A percentile compares a stretch with the other conserved stretches of the same genome.
These are phyloP conservation scores for Cryptococcus sp. DNA, from an alignment of 1,284 basidiomycete species.

Conservation along the genomic window DNA sequence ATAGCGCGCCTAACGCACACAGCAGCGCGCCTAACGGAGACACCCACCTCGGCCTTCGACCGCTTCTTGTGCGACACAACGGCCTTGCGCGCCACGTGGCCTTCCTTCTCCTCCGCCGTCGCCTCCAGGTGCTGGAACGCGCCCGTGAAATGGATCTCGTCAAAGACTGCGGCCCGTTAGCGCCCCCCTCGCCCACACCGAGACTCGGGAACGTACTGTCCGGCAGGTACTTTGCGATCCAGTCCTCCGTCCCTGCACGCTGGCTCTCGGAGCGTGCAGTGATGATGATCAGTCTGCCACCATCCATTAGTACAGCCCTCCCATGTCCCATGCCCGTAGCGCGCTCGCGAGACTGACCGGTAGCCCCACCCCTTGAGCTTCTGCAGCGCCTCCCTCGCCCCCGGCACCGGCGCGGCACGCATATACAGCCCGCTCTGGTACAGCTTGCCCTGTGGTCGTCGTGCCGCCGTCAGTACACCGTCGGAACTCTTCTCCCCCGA, in stretches of 20 bases:
- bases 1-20: not conserved
- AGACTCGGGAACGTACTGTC: constrained; percentile 50
- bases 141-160: constrained; percentile 69
- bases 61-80: constrained; percentile 59
- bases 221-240: constrained; percentile 65
- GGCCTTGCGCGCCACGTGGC: constrained; percentile 51
- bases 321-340: not conserved
- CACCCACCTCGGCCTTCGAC: constrained; percentile 63
- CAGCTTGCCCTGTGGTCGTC: constrained; percentile 16
- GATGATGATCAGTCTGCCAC: constrained; percentile 58
- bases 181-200: not conserved
- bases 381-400: constrained; percentile 62
- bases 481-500: no score
- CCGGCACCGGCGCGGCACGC: constrained; percentile 59
- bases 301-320: not conserved
- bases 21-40: not conserved
- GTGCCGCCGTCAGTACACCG: not conserved
- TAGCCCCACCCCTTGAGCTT: constrained; percentile 63
- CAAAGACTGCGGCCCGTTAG: constrained; percentile 55
- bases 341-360: constrained; percentile 45
- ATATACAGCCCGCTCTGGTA: constrained; percentile 40
- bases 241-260: constrained; percentile 62
- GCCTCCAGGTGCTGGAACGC: constrained; percentile 56
- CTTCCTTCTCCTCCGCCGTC: constrained; percentile 46
- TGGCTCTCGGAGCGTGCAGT: constrained; percentile 65